These are phyloP conservation scores for Oryza glumipatula DNA, from an alignment of 176 grass and related monocot species.

Conservation along the genomic window DNA sequence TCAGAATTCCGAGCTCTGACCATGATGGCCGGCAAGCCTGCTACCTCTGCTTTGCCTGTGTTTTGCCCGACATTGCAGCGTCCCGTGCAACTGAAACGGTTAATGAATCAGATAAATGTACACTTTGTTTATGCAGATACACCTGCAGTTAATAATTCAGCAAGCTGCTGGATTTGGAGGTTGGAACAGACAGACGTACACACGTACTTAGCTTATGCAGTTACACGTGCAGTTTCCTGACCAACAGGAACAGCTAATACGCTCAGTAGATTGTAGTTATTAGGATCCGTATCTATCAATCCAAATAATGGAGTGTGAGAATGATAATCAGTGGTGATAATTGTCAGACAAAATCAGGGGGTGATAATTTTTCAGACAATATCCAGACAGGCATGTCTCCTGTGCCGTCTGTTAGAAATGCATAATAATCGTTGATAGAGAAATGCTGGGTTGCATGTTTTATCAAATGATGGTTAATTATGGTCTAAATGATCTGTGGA, in stretches of 20 bases:
- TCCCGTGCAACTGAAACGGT: background rate
- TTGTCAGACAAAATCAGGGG: too few relatives aligned
- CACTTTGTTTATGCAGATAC: too few relatives aligned
- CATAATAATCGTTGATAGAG: too few relatives aligned
- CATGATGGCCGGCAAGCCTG: background rate
- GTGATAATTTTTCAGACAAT: background rate
- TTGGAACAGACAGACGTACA: background rate
- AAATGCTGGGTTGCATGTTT: too few relatives aligned
- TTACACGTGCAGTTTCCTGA: background rate
- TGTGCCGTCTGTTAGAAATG: too few relatives aligned
- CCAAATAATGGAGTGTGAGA: background rate
- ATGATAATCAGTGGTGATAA: too few relatives aligned
- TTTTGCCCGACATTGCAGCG: background rate
- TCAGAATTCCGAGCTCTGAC: background rate
- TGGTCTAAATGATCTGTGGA: background rate
- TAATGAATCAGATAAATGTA: background rate
- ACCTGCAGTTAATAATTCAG: background rate
- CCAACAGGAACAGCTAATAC: background rate
- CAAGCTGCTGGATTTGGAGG: background rate
- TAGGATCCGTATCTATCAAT: background rate
- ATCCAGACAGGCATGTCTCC: too few relatives aligned
- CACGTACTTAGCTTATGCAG: background rate
- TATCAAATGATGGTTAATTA: background rate
- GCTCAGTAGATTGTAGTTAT: background rate
- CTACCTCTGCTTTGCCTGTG: background rate